Evolutionary conservation across 305 asterid species (phyloP), one percentile per base, ranked within the genome.

Genomic region (Rubia balearica): DNA sequence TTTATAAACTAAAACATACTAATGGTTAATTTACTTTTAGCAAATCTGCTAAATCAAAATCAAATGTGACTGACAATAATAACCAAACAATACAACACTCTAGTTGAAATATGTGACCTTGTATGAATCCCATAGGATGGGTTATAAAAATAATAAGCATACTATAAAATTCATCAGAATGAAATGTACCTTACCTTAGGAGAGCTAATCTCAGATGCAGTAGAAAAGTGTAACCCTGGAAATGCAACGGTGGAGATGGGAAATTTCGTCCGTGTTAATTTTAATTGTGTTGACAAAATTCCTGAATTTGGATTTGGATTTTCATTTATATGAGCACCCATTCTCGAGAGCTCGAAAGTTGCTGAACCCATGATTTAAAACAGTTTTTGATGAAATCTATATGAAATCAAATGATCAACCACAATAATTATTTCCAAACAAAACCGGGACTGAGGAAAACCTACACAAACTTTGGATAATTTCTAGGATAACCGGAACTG

Each of bases 281-380:
- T 86, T 17, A 71, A 36, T 42, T 77, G 82, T 0, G 82, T 79
- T 17, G 81, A 55, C 49, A 81, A 33, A 53, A 61, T 27, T 67
- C 85, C 78, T 3, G 92, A 78, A 66, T 70, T 76, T 4, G 89
- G 77, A 67, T 73, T 76, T 4, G 89, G 76, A 67, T 73, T 76
- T 68, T 71, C 88, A 65, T 46, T 74, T 27, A 76, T 76, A 61
- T 75, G 83, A 75, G 84, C 80, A 51, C 42, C 73, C 71, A 82
- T 40, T 64, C 81, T 62, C 53, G 87, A 85, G 78, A 71, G 81
- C 67, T 62, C 85, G 76, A 75, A 75, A 66, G 51, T 71, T 73
- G 83, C 84, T 77, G 78, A 69, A 38, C 84, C 85, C 95, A 88
- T 90, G 48, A 64, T 48, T 70, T 71, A 53, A 59, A 43, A 74